These are phyloP conservation scores for Aspergillus caelatus DNA, from an alignment of 2,329 filamentous ascomycete species.

Conservation along the genomic window DNA sequence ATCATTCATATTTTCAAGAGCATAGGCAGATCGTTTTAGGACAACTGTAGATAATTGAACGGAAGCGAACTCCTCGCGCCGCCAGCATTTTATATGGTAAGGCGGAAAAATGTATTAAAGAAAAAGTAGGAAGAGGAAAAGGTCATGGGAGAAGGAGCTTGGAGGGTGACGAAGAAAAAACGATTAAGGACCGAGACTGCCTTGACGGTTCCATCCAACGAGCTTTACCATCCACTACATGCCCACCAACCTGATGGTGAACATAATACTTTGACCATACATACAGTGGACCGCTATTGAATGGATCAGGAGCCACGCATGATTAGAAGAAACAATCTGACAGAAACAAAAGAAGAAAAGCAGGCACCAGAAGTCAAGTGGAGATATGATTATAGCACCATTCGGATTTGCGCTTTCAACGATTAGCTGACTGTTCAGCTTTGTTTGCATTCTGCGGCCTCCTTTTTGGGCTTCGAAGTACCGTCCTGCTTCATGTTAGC, in stretches of 20 bases:
- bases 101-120: conserved; percentile 24
- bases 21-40: conserved; percentile 2
- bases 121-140: conserved; percentile 11
- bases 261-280: conserved; percentile 12
- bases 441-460: conserved; percentile 95
- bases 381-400: background rate
- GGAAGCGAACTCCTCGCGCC: conserved; percentile 25
- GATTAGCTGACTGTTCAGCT: conserved; percentile 59
- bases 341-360: conserved; percentile 21
- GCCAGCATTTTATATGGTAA: conserved; percentile 19
- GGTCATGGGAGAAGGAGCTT: background rate
- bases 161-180: background rate
- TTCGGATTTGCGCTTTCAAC: background rate
- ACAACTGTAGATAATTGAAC: conserved; percentile 15
- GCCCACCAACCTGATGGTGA: conserved; percentile 9
- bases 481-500: conserved; percentile 67
- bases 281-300: conserved; percentile 13
- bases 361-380: background rate
- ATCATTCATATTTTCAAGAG: conserved; percentile 1
- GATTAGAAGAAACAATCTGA: conserved; percentile 23
- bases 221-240: conserved; percentile 8
- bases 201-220: background rate
- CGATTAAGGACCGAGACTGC: background rate
- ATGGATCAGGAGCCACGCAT: conserved; percentile 12
- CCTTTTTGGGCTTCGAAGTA: conserved; percentile 86